Base-by-base conservation (phyloP, 2,329 filamentous ascomycete genomes). In the Hymenoscyphus scutula region DNA sequence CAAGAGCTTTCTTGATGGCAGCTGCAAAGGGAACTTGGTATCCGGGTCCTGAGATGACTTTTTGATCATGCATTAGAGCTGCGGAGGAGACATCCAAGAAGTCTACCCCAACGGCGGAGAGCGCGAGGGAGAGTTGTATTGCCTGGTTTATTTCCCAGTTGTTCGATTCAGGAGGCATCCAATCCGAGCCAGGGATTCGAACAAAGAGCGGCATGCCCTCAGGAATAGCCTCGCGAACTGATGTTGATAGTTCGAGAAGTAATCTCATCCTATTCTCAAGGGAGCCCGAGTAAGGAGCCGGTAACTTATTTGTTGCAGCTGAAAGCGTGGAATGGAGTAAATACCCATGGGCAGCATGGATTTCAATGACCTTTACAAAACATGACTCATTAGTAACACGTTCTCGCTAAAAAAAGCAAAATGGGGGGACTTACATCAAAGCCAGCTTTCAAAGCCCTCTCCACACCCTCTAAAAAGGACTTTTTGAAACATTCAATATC, bases 331-430 rank as follows among this genome's bases (percentile, higher is more conserved):
- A 77, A 68, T 86, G 84, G 0, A 93, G 77, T 0, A 94, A 81
- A 72, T 92, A 94, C 2, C 90, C 90, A 70, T 94, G 90, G 0
- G 89, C 90, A 69, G 82, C 84, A 77, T 94, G 90, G 58, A 94
- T 84, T 74, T 95, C 91, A 62, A 94, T 86, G 13, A 72, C 70
- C 61, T 73, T 65, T 13, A 10, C 30, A 19, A 71, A 5, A 3
- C n/a, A n/a, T n/a, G n/a, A 8, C 19, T 6, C 8, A 30, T 11
- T 11, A 29, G 55, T 38, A 38, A 57, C 10, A 4, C 15, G 10
- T 1, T 53, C 5, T 6, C 19, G 4, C 4, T n/a, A n/a, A n/a
- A 25, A 34, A 58, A 65, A 7, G 61, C 56, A n/a, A 64, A 15
- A 38, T n/a, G 63, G 45, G 7, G 53, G 65, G 53, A 64, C 72